Evolutionary conservation across 1,284 basidiomycete species (phyloP), one percentile per base, ranked within the genome.

Genomic region (Trichosporon sp.): DNA sequence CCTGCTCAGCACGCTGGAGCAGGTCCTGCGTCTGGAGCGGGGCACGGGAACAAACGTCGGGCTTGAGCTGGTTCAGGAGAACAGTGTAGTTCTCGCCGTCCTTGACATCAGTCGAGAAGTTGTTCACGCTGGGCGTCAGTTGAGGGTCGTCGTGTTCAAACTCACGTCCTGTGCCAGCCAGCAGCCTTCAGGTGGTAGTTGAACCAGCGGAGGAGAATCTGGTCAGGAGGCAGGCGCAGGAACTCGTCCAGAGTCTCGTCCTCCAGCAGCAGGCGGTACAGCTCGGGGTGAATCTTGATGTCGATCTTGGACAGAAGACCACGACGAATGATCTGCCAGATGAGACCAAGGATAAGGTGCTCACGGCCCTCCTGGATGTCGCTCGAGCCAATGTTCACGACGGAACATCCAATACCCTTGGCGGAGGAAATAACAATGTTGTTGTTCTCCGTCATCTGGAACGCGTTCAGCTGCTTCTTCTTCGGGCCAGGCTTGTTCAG

Each of bases 361-460:
- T 99, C 96, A 70, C 92, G 87, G 8, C 96, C 95, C 73, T 98
- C 95, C 62, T 93, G 89, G 69, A 99, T 86, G 84, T 99, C 96
- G 23, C 89, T 88, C 0, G 96, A 91, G 42, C 97, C 96, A 74
- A 99, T 98, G 85, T 99, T 99, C 83, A 99, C 96, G 65, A 98
- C 95, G 8, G 92, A 95, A 82, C 97, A 98, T 42, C 96, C 96
- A 75, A 99, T 98, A 82, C 92, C 96, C 84, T 98, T 96, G 56
- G 96, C 90, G 35, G 97, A 99, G 11, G 93, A 92, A 84, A 99
- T 98, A 80, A 99, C 96, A 77, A 99, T 96, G 85, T 98, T 99
- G 87, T 99, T 98, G 87, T 99, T 99, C 83, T 99, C 96, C 0
- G 96, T 98, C 82, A 98, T 98, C 80, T 98, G 95, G 89, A 99